A percentile compares a stretch with the other conserved stretches of the same genome.
These are phyloP conservation scores for Rosa lucieae DNA, from an alignment of 306 rosid species.

Conservation along the genomic window DNA sequence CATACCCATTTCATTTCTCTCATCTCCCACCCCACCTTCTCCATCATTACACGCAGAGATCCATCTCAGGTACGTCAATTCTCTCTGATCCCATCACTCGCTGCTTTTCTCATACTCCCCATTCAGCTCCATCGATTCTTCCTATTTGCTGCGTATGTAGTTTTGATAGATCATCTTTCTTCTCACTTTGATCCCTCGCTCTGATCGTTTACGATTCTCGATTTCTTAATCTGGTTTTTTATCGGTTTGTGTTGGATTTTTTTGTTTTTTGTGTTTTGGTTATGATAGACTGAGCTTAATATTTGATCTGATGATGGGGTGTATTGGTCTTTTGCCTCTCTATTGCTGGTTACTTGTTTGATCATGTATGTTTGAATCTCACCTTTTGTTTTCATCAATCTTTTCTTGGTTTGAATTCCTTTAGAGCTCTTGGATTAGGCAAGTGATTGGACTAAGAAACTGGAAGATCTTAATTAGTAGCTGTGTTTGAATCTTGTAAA, in stretches of 20 bases:
- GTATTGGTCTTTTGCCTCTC: constrained; percentile 17
- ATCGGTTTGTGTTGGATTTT: constrained; percentile 20
- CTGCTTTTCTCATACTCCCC: neutral
- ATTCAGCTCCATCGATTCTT: constrained; percentile 29
- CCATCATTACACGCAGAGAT: constrained; percentile 34
- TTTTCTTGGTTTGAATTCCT: constrained; percentile 24
- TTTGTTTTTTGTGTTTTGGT: constrained; percentile 21
- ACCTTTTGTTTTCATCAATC: neutral
- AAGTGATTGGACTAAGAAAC: constrained; percentile 5
- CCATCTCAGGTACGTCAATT: constrained; percentile 61
- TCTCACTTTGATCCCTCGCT: constrained; percentile 18
- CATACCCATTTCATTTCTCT: constrained; percentile 35
- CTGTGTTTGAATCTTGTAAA: constrained; percentile 4
- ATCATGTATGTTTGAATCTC: constrained; percentile 34
- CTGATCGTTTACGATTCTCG: constrained; percentile 2
- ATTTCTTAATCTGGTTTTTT: constrained; percentile 33
- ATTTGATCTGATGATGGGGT: constrained; percentile 38
- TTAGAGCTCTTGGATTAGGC: constrained; percentile 26
- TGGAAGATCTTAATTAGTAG: constrained; percentile 39
- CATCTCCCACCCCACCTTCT: constrained; percentile 30
- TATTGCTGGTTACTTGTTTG: constrained; percentile 23
- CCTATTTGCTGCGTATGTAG: neutral
- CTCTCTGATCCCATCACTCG: constrained; percentile 22
- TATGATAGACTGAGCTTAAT: constrained; percentile 15
- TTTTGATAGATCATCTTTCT: constrained; percentile 40